A percentile compares a stretch with the other conserved stretches of the same genome.
Evolutionary conservation across 2,329 filamentous ascomycete genomes (phyloP).

Genomic region (Verticillium zaregamsianum): DNA sequence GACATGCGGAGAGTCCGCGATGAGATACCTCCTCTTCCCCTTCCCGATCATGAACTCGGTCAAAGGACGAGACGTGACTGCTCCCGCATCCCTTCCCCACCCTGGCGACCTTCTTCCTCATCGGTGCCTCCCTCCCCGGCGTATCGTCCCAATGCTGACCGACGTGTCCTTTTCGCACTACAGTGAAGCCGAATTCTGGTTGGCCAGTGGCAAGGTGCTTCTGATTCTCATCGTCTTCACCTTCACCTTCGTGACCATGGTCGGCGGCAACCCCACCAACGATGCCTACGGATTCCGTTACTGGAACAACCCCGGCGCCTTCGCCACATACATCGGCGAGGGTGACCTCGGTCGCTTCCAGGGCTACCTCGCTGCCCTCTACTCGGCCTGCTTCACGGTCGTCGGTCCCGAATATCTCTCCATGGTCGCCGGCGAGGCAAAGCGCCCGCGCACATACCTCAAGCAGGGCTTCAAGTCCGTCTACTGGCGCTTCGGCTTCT

Average conservation of each 20-base stretch:
- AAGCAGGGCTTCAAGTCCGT: conserved; percentile 69
- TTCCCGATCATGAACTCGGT: not conserved
- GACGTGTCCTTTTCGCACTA: conserved; percentile 49
- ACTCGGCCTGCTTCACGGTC: conserved; percentile 59
- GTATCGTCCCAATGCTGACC: not conserved
- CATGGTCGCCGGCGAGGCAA: conserved; percentile 65
- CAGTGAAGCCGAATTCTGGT: conserved; percentile 70
- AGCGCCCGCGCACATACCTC: conserved; percentile 59
- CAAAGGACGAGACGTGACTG: not conserved
- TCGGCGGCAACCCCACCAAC: conserved; percentile 68
- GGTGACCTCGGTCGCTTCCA: conserved; percentile 64
- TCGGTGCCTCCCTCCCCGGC: not conserved
- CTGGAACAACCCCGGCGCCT: conserved; percentile 59
- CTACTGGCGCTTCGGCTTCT: conserved; percentile 66
- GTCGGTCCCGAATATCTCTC: conserved; percentile 65
- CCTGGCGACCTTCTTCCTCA: not conserved
- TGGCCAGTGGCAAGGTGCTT: conserved; percentile 58
- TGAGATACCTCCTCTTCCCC: not conserved
- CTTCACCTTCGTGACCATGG: conserved; percentile 78
- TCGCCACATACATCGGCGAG: conserved; percentile 54
- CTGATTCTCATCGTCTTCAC: conserved; percentile 63
- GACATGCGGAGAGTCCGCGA: not conserved
- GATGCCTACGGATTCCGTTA: conserved; percentile 69
- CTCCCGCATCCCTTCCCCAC: not conserved
- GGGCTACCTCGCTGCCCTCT: conserved; percentile 65